A percentile compares a stretch with the other conserved stretches of the same genome.
phyloP scores from a whole-genome alignment of 2,329 filamentous ascomycete genomes.

The Penicillium occitanis region DNA sequence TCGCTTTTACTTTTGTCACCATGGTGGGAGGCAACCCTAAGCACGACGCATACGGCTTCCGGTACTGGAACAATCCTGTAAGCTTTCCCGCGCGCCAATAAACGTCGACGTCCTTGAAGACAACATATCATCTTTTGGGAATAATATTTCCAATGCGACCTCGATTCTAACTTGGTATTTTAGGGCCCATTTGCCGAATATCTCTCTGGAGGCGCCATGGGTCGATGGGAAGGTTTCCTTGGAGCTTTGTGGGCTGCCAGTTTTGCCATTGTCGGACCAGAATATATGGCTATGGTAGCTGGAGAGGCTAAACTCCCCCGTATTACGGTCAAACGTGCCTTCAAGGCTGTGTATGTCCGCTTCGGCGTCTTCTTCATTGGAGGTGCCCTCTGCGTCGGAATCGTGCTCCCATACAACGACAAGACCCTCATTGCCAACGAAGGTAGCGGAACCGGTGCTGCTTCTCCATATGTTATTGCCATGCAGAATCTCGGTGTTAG shows the following conservation, averaged over 20 bases:
- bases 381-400: slow-evolving; percentile 67
- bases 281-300: slow-evolving; percentile 53
- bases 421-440: slow-evolving; percentile 58
- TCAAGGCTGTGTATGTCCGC: slow-evolving; percentile 75
- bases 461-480: slow-evolving; percentile 66
- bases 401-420: slow-evolving; percentile 68
- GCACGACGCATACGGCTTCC: slow-evolving; percentile 59
- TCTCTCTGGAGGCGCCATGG: slow-evolving; percentile 61
- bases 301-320: slow-evolving; percentile 70
- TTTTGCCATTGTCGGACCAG: slow-evolving; percentile 64
- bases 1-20: slow-evolving; percentile 24
- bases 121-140: not conserved
- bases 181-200: slow-evolving; percentile 63
- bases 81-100: slow-evolving; percentile 49
- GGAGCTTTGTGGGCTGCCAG: slow-evolving; percentile 70
- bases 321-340: slow-evolving; percentile 67
- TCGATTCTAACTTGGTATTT: slow-evolving; percentile 30
- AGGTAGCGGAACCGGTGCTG: slow-evolving; percentile 57
- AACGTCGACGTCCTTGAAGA: slow-evolving; percentile 37
- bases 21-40: slow-evolving; percentile 34
- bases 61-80: slow-evolving; percentile 63
- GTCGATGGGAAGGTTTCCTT: slow-evolving; percentile 55
- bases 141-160: not conserved
- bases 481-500: slow-evolving; percentile 66
- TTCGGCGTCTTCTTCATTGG: slow-evolving; percentile 72